Conservation (phyloP, 129 eudicot genomes). For the Artemisia annua region DNA sequence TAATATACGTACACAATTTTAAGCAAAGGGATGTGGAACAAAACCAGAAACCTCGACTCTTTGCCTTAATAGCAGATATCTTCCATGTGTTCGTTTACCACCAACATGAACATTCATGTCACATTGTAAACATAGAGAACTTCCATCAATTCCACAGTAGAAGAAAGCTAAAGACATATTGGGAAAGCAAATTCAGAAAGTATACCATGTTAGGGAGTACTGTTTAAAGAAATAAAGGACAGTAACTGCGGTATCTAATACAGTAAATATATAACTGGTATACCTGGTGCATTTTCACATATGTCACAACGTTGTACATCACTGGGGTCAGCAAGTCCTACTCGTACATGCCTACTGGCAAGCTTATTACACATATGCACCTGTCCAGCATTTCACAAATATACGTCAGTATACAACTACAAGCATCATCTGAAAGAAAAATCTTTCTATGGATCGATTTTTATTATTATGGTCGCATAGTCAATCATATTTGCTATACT, state of each 20-base stretch:
- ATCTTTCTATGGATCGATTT: not conserved
- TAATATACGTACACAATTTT: not conserved
- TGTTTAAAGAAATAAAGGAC: not conserved
- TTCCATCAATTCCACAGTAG: slow-evolving; percentile 95
- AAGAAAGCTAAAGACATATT: slow-evolving; percentile 70
- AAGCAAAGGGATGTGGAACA: slow-evolving; percentile 21
- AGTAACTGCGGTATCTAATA: slow-evolving; percentile 6
- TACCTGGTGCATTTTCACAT: slow-evolving; percentile 96
- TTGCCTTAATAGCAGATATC: slow-evolving; percentile 86
- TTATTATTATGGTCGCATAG: too few species aligned
- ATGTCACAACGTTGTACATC: slow-evolving; percentile 85
- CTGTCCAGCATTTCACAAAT: slow-evolving; percentile 39
- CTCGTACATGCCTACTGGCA: slow-evolving; percentile 90
- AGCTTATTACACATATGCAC: slow-evolving; percentile 96
- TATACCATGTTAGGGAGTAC: not conserved
- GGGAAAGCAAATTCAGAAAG: not conserved
- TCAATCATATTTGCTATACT: too few species aligned
- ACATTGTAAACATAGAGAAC: slow-evolving; percentile 92
- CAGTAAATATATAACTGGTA: slow-evolving; percentile 5
- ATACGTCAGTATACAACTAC: slow-evolving; percentile 17
- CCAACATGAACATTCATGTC: slow-evolving; percentile 97
- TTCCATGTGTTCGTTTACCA: slow-evolving; percentile 85
- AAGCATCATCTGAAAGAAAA: not conserved
- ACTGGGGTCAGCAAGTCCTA: slow-evolving; percentile 92
- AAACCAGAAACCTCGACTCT: slow-evolving; percentile 85